Base-by-base conservation (phyloP, 2,329 filamentous ascomycete species). In the Pyrenophora tritici-repentis region DNA sequence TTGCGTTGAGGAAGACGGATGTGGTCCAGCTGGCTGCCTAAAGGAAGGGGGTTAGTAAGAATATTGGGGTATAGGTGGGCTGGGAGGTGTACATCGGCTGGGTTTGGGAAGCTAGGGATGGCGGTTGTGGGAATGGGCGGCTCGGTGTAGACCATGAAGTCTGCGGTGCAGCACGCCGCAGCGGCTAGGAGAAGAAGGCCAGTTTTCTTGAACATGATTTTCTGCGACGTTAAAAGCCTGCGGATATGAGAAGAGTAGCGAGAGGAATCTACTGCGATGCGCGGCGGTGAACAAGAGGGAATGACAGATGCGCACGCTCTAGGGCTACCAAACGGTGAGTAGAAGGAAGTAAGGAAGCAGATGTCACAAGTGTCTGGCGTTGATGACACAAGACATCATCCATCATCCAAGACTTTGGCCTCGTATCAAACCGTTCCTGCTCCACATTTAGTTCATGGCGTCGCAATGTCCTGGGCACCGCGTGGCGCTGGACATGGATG, bases 111-210 rank as follows among this genome's bases (percentile, higher is more conserved):
- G 29, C 43, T 59, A 3, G 65, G 67, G 5, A 70, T 63, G 6
- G 58, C 61, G 12, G 50, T 47, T 5, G 63, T 68, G 10, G 67
- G 67, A 14, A 70, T 68, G 1, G 67, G 67, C 4, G 64, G 64
- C 20, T 58, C 61, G 1, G 65, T 70, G 43, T 70, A 70, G 12
- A 70, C 62, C 64, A 68, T 66, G 50, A 70, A 70, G 45, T 70
- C 67, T 44, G 64, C 64, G 13, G 47, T 40, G 31, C 65, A 22
- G 14, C 59, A 50, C 26, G 58, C 55, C 22, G 55, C 56, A 7
- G 49, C 48, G 32, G 54, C 56, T 24, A 65, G 46, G 32, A 63
- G 42, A 42, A 62, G 43, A 40, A 63, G 53, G 4, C 47, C 37
- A 24, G 38, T 45, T 38, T 53, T 58, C 16, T 51, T 16, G 13